These are phyloP conservation scores for Aspergillus sp. DNA, from an alignment of 2,329 filamentous ascomycete genomes.

Conservation along the genomic window DNA sequence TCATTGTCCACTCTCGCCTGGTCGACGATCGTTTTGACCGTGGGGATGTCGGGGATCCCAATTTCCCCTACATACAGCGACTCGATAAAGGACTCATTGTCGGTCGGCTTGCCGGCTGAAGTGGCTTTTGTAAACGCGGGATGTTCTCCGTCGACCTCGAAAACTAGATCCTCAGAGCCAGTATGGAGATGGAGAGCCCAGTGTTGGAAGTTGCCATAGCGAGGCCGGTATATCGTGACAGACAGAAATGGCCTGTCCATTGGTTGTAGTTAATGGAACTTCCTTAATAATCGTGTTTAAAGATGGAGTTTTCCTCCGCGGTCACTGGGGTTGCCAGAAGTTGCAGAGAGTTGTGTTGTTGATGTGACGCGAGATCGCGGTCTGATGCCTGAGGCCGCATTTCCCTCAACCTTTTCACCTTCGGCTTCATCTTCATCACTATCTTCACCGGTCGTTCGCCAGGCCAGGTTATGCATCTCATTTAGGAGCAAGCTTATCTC, in stretches of 20 bases:
- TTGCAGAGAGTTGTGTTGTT: not conserved
- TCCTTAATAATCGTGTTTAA: not conserved
- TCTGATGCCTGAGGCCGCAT: not conserved
- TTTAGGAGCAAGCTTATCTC: too few species aligned
- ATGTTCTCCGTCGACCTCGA: conserved; percentile 24
- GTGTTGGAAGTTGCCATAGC: conserved; percentile 25
- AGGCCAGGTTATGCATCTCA: too few species aligned
- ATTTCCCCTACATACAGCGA: conserved; percentile 15
- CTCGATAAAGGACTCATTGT: conserved; percentile 10
- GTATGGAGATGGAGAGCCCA: conserved; percentile 23
- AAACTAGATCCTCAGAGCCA: conserved; percentile 15
- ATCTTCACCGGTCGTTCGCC: too few species aligned
- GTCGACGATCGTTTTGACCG: conserved; percentile 10
- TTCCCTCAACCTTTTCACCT: not conserved
- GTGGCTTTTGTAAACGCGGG: conserved; percentile 17
- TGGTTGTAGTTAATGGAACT: not conserved
- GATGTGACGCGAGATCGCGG: not conserved
- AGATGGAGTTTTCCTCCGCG: not conserved
- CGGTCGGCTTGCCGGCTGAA: conserved; percentile 10
- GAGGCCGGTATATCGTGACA: conserved; percentile 15
- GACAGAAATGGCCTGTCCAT: conserved; percentile 2
- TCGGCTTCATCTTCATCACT: not conserved
- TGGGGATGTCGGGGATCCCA: conserved; percentile 12
- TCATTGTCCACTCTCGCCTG: conserved; percentile 20
- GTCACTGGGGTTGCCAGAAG: not conserved